A percentile compares a stretch with the other conserved stretches of the same genome.
These are phyloP conservation scores for Henckelia pumila DNA, from an alignment of 257 asterid species.

Conservation along the genomic window DNA sequence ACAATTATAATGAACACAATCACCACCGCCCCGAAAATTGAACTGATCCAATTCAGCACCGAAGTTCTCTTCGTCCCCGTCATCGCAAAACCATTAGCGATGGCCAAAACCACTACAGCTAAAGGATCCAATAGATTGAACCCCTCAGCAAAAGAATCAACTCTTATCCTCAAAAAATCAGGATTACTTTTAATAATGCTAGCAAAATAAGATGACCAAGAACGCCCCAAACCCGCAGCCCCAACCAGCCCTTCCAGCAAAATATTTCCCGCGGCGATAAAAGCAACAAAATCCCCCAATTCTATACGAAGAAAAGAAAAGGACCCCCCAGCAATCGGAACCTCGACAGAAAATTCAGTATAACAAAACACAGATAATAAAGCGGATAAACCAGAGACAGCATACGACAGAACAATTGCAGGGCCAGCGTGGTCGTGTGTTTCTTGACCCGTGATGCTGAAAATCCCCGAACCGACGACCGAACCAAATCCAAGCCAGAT, in stretches of 20 bases:
- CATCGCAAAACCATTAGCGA: slow-evolving; percentile 75
- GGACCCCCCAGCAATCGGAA: slow-evolving; percentile 92
- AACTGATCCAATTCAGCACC: slow-evolving; percentile 62
- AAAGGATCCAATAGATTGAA: slow-evolving; percentile 81
- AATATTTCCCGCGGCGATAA: slow-evolving; percentile 86
- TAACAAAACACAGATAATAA: slow-evolving; percentile 80
- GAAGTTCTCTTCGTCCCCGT: slow-evolving; percentile 68
- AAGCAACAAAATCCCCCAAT: slow-evolving; percentile 89
- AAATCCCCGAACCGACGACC: slow-evolving; percentile 93
- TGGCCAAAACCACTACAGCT: slow-evolving; percentile 53
- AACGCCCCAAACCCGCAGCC: slow-evolving; percentile 92
- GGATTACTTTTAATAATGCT: slow-evolving; percentile 54
- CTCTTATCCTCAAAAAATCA: slow-evolving; percentile 53
- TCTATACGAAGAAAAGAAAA: slow-evolving; percentile 84
- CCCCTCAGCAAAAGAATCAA: slow-evolving; percentile 65
- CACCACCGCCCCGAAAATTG: slow-evolving; percentile 46
- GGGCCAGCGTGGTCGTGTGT: slow-evolving; percentile 74
- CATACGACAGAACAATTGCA: slow-evolving; percentile 75
- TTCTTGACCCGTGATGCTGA: slow-evolving; percentile 85
- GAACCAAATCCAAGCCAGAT: slow-evolving; percentile 92
- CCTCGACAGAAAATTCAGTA: slow-evolving; percentile 86
- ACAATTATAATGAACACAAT: slow-evolving; percentile 72
- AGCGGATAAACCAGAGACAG: slow-evolving; percentile 82
- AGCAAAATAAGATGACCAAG: slow-evolving; percentile 89
- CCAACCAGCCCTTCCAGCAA: slow-evolving; percentile 82